Base-by-base conservation (phyloP, 1,139 yeast species). In the Blastobotrys elegans region DNA sequence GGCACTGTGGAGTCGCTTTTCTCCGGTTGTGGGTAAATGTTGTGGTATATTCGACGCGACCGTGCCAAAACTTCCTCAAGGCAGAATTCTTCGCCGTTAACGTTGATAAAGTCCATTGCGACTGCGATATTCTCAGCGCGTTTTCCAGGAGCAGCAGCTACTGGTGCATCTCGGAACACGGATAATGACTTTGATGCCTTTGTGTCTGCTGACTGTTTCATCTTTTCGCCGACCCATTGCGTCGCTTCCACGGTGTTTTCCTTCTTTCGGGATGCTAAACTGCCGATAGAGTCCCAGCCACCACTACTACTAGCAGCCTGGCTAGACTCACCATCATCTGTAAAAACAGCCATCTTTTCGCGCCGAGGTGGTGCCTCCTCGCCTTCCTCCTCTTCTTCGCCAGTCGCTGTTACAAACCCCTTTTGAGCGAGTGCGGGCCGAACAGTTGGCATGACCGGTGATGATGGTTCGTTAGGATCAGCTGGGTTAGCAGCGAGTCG, bases 161-260 rank as follows among this genome's bases (percentile, higher is more conserved):
- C 49, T 2, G 40, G 30, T 11, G 44, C 46, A 52, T 75, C 79
- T 41, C 72, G 62, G 54, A 70, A 79, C 1, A 79, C 77, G 4
- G 70, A 55, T 20, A 72, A 59, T 48, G 58, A 47, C 67, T 73
- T 22, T 48, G 40, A 13, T 39, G 51, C 13, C 31, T 47, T 43
- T 39, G 52, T 35, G 48, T 56, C 4, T 44, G 51, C 35, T 60
- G 65, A 57, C 21, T 77, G 83, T 21, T 65, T 66, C 29, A 82
- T 53, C 0, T 69, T 71, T 58, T 84, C 84, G 0, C 92, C 94
- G 1, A 69, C 69, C 88, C 94, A 83, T 0, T 84, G 77, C n/a
- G 68, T 70, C 0, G 90, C 73, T 2, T 70, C 69, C 32, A 79
- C 48, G 1, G 66, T 66, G 57, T 88, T 88, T 61, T 88, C 96